Evolutionary conservation across 257 asterid species (phyloP), one percentile per base, ranked within the genome.

Genomic region (Craterostigma plantagineum): DNA sequence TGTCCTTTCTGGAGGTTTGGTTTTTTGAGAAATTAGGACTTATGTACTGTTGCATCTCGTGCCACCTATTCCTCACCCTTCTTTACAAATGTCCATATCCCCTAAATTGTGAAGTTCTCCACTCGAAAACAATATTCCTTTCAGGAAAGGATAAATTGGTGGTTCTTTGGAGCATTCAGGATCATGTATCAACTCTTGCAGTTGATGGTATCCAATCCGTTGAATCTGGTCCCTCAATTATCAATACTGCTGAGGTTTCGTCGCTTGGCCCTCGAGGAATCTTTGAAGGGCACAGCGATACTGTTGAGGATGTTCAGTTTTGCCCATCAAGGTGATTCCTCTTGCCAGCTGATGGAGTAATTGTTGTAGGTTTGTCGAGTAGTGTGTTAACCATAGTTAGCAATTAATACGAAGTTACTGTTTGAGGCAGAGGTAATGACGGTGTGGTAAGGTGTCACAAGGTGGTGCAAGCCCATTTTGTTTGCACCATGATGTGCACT

Each of bases 1-100:
- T 64, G 99, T 90, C 59, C 94, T 90, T 16, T 90, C 99, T 60
- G 99, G 99, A 79, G 99, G 99, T 87, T 40, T 37, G 69, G n/a
- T 49, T 3, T n/a, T n/a, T n/a, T n/a, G n/a, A n/a, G n/a, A n/a
- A n/a, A n/a, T 41, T 8, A 1, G 4, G 17, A 0, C 15, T 3
- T 49, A 10, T 18, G 15, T 38, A 9, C 11, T 35, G 42, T 42
- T 18, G 27, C 13, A 7, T 9, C 3, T 36, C 14, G 4, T 36
- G 12, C 14, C 14, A 36, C 14, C 11, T 36, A 3, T 36, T 36
- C 8, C 14, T 8, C 30, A 23, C 30, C 30, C 30, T 23, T 23
- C 30, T 23, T 2, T 23, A 2, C 30, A 23, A 23, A 23, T 36
- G 14, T 17, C 33, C 17, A 36, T 1, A 8, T 14, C 35, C 27